These are phyloP conservation scores for Chaetomium olivaceum DNA, from an alignment of 2,329 filamentous ascomycete genomes.

Conservation along the genomic window DNA sequence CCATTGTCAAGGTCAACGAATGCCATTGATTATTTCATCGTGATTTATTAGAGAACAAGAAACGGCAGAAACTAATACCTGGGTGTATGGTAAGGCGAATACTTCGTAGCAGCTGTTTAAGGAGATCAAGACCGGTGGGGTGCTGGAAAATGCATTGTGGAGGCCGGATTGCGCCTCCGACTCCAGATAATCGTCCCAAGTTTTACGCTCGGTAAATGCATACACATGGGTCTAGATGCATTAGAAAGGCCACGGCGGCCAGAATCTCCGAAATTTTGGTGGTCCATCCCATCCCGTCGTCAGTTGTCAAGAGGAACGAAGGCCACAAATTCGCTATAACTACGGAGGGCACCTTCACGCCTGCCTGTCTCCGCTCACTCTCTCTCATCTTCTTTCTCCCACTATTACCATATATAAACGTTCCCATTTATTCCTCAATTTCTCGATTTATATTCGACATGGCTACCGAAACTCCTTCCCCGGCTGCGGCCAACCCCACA, in stretches of 20 bases:
- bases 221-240: background rate
- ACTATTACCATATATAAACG: background rate
- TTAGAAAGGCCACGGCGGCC: constrained; percentile 18
- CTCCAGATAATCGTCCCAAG: background rate
- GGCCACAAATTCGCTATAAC: background rate
- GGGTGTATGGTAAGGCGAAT: too few species aligned
- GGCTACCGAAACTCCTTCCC: constrained; percentile 15
- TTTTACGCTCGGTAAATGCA: background rate
- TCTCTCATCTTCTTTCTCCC: background rate
- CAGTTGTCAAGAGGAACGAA: background rate
- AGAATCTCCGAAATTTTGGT: background rate
- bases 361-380: background rate
- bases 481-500: constrained; percentile 44
- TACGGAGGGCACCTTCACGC: background rate
- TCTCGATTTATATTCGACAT: background rate
- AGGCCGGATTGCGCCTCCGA: background rate
- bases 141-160: background rate
- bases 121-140: background rate
- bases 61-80: too few species aligned
- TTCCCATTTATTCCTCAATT: background rate
- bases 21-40: background rate
- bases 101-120: too few species aligned
- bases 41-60: too few species aligned
- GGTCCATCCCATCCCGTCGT: background rate
- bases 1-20: too few species aligned